Conservation (phyloP, 2,329 filamentous ascomycete species). For the Fusarium austroafricanum region DNA sequence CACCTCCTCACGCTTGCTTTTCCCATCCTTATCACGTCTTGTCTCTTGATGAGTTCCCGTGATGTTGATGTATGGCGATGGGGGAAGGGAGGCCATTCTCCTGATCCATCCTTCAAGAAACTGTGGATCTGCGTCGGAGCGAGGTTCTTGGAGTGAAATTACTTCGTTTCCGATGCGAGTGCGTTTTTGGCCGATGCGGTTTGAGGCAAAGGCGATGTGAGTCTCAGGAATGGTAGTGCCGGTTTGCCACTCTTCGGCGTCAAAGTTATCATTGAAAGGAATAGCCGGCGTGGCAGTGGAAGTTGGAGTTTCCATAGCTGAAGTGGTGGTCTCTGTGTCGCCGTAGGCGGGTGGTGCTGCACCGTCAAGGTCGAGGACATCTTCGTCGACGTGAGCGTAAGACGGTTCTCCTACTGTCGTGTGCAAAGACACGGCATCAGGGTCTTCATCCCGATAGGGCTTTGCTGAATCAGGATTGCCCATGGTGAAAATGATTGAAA, state of each 20-base stretch:
- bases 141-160: constrained; percentile 17
- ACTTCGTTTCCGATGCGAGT: constrained; percentile 35
- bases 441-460: constrained; percentile 34
- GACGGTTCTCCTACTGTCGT: constrained; percentile 26
- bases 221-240: constrained; percentile 15
- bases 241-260: background rate
- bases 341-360: constrained; percentile 3
- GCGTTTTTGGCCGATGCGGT: constrained; percentile 30
- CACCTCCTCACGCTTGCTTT: constrained; percentile 24
- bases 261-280: fast-evolving
- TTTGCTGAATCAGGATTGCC: background rate
- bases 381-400: constrained; percentile 9
- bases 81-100: constrained; percentile 21
- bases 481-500: background rate
- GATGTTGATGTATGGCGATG: constrained; percentile 39
- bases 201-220: constrained; percentile 19
- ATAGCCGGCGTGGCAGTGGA: background rate
- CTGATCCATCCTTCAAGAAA: constrained; percentile 33
- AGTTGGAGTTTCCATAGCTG: too few relatives aligned
- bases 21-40: constrained; percentile 31
- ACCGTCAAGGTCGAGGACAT: background rate
- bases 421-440: constrained; percentile 38
- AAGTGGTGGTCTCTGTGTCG: background rate
- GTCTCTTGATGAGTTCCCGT: constrained; percentile 28
- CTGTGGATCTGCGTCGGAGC: constrained; percentile 26